Evolutionary conservation across 2,329 filamentous ascomycete species (phyloP), one percentile per base, ranked within the genome.

Genomic region (Lachnum nothofagi): DNA sequence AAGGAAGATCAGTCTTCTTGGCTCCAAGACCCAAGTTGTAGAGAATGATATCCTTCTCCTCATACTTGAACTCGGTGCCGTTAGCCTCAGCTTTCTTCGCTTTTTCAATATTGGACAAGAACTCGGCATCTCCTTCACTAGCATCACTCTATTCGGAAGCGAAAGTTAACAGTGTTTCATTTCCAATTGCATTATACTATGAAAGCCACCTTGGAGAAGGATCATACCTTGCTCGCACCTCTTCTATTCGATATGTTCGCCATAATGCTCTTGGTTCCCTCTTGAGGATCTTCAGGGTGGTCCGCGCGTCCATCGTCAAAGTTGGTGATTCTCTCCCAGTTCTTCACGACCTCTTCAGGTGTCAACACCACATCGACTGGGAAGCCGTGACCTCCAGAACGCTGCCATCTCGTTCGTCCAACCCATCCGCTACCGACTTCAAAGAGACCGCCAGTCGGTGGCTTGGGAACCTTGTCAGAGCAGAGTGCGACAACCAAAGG

Each of bases 351-450:
- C 59, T 83, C 85, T 72, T 98, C 93, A 16, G 91, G 91, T 2
- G 86, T 91, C 54, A 95, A 74, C 54, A 82, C 75, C 47, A 88
- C 83, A 65, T 96, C 86, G 54, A 95, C 74, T 22, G 91, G 90
- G 85, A 98, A 98, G 58, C 85, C 87, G 67, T 91, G 83, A 59
- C 93, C 93, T 45, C 87, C 88, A 52, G 83, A 83, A 61, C 93
- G 84, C 77, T 98, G 91, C 91, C 91, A 98, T 71, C 93, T 85
- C 48, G 93, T 98, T 67, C 83, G 81, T 56, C 86, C 89, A 63
- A 85, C 82, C 93, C 93, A 98, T 56, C 91, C 93, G 66, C 88
- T 93, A 63, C 93, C 93, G 60, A 91, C 88, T 74, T 98, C 93
- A 72, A 90, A 98, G 41, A 98, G 79, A 45, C 85, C 85, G 57